A percentile compares a stretch with the other conserved stretches of the same genome.
Evolutionary conservation across 2,329 filamentous ascomycete genomes (phyloP).

Genomic region (Gaeumannomyces sp.): DNA sequence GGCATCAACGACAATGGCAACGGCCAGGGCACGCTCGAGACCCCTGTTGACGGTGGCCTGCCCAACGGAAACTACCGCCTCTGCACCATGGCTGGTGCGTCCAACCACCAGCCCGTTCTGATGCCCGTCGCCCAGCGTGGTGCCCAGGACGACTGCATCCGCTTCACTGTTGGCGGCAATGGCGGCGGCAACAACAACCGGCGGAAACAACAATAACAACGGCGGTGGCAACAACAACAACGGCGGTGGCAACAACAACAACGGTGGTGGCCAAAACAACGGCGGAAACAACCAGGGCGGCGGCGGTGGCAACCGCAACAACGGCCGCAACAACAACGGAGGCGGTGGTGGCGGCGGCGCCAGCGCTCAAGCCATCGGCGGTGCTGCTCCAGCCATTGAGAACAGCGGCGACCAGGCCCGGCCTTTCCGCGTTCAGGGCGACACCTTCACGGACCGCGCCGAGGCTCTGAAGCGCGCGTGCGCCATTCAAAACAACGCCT

Average conservation of each 20-base stretch:
- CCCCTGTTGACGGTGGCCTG: conserved; percentile 51
- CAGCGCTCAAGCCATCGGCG: conserved; percentile 25
- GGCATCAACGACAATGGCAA: conserved; percentile 58
- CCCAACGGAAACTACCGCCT: conserved; percentile 58
- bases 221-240: conserved; percentile 16
- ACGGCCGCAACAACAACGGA: conserved; percentile 3
- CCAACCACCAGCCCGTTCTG: conserved; percentile 60
- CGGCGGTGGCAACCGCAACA: conserved; percentile 6
- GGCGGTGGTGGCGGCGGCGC: conserved; percentile 35
- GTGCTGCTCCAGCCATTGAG: conserved; percentile 35
- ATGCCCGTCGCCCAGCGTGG: conserved; percentile 64
- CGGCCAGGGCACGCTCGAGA: conserved; percentile 45
- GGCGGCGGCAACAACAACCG: conserved; percentile 19
- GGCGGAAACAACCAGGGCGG: conserved; percentile 10
- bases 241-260: conserved; percentile 15
- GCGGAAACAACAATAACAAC: conserved; percentile 16
- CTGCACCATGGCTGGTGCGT: conserved; percentile 56
- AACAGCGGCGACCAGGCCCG: conserved; percentile 41
- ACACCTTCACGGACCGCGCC: conserved; percentile 49
- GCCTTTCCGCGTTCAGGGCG: conserved; percentile 50
- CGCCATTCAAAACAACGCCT: conserved; percentile 57
- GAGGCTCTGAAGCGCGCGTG: conserved; percentile 56
- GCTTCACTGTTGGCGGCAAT: conserved; percentile 44
- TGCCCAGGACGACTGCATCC: conserved; percentile 58
- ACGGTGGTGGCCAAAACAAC: conserved; percentile 17